These are phyloP conservation scores for Cladosporium phlei DNA, from an alignment of 2,329 filamentous ascomycete genomes.

Conservation along the genomic window DNA sequence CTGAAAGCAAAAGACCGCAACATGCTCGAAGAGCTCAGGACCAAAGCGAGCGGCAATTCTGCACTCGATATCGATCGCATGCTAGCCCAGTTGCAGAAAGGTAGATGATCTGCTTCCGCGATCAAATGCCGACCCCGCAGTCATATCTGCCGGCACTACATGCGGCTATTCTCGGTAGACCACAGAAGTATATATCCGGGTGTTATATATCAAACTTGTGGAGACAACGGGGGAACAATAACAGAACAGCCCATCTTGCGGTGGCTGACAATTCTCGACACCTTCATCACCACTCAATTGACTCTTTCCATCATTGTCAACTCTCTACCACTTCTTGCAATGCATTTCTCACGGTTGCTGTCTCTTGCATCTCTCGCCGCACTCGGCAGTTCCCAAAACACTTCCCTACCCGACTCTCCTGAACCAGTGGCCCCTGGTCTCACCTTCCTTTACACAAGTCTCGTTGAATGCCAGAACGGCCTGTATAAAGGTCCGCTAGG, in stretches of 20 bases:
- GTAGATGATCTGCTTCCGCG: slow-evolving; percentile 19
- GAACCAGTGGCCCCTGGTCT: slow-evolving; percentile 21
- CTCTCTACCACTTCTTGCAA: neutral
- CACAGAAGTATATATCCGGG: slow-evolving; percentile 7
- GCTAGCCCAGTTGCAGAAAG: slow-evolving; percentile 46
- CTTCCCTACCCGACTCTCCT: neutral
- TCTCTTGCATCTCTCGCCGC: slow-evolving; percentile 12
- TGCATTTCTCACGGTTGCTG: slow-evolving; percentile 8
- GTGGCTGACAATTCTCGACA: too few relatives aligned
- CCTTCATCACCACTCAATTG: neutral
- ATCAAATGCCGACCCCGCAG: slow-evolving; percentile 6
- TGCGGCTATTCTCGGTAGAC: too few relatives aligned
- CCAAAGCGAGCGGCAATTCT: slow-evolving; percentile 66
- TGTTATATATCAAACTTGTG: slow-evolving; percentile 3
- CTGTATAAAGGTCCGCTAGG: slow-evolving; percentile 25
- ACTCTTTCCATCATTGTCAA: neutral
- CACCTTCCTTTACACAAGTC: slow-evolving; percentile 29
- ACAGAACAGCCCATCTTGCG: too few relatives aligned
- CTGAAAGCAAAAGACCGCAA: slow-evolving; percentile 73
- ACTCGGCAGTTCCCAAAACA: slow-evolving; percentile 9
- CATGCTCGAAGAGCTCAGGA: slow-evolving; percentile 67
- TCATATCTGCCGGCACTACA: too few relatives aligned
- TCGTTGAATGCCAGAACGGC: slow-evolving; percentile 21
- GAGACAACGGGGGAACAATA: too few relatives aligned
- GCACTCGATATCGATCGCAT: slow-evolving; percentile 79